These are phyloP conservation scores for Pelargonium nanum DNA, from an alignment of 345 rosid genomes.

Conservation along the genomic window DNA sequence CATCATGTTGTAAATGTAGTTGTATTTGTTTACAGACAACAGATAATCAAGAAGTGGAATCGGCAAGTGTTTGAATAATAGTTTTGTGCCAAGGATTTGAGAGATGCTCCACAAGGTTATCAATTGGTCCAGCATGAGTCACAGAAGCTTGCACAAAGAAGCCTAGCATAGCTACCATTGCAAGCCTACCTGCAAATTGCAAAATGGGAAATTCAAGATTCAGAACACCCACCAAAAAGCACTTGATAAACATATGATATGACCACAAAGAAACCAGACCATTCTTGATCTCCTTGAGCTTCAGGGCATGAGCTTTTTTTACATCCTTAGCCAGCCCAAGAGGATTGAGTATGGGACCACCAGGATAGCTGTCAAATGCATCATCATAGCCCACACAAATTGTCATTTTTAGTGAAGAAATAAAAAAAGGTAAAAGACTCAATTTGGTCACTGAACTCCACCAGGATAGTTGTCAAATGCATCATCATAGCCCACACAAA, in stretches of 20 bases:
- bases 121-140: slow-evolving; percentile 85
- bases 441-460: too few species aligned
- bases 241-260: not conserved
- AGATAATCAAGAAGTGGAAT: slow-evolving; percentile 12
- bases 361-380: slow-evolving; percentile 58
- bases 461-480: slow-evolving; percentile 62
- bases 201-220: not conserved
- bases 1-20: not conserved
- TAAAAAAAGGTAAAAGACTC: too few species aligned
- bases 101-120: slow-evolving; percentile 78
- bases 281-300: slow-evolving; percentile 87
- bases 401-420: slow-evolving; percentile 4
- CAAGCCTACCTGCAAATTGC: slow-evolving; percentile 56
- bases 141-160: slow-evolving; percentile 77
- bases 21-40: not conserved
- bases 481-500: not conserved
- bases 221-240: not conserved
- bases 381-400: not conserved
- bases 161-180: slow-evolving; percentile 90
- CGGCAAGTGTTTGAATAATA: slow-evolving; percentile 62
- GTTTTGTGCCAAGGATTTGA: slow-evolving; percentile 91
- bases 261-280: slow-evolving; percentile 27
- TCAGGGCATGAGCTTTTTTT: slow-evolving; percentile 53
- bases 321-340: slow-evolving; percentile 84
- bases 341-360: slow-evolving; percentile 87